Evolutionary conservation across 176 grass and related monocot genomes (phyloP).

Genomic region (Carex cristatella): DNA sequence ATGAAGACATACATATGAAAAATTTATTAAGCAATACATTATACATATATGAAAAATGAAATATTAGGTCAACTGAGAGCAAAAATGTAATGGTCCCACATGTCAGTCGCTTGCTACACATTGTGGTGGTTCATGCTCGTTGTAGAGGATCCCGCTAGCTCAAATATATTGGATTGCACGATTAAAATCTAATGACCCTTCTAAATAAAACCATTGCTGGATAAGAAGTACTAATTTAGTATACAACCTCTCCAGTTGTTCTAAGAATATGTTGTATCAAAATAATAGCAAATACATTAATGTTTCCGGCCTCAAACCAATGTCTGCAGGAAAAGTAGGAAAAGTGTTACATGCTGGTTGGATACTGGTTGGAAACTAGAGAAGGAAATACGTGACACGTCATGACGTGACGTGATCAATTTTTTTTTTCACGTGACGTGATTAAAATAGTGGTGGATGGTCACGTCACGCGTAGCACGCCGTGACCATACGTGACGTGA

Average conservation of each 20-base stretch:
- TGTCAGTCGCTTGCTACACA: neutral
- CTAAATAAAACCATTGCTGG: neutral
- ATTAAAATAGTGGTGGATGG: too few relatives aligned
- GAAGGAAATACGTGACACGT: too few relatives aligned
- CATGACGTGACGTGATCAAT: too few relatives aligned
- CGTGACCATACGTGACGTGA: too few relatives aligned
- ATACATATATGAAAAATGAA: neutral
- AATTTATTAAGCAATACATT: too few relatives aligned
- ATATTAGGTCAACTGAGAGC: neutral
- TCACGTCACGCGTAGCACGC: too few relatives aligned
- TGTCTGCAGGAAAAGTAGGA: neutral
- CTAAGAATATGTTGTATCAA: neutral
- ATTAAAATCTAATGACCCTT: neutral
- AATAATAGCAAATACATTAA: neutral
- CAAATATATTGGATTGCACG: conserved; percentile 5
- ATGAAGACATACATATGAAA: neutral
- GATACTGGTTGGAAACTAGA: neutral
- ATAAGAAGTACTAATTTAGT: neutral
- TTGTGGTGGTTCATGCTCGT: neutral
- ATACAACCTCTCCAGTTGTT: neutral
- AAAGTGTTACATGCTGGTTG: too few relatives aligned
- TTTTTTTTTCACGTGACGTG: too few relatives aligned
- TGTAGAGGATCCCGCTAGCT: neutral
- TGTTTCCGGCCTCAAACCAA: neutral
- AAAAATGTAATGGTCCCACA: neutral